phyloP scores from a whole-genome alignment of 345 rosid species.

The Lumnitzera littorea region DNA sequence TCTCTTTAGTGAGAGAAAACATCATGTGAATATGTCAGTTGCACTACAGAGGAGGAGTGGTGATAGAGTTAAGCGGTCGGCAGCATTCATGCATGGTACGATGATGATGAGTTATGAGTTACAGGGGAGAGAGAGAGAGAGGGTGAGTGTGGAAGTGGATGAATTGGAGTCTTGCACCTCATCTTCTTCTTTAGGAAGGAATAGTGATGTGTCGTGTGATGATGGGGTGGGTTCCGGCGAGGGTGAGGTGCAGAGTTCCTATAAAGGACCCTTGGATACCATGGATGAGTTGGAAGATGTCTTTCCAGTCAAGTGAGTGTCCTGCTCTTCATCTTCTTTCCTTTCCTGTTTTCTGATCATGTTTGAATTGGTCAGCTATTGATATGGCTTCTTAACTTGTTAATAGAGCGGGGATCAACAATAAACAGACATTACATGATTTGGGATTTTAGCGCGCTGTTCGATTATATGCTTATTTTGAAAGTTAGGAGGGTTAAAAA shows the following conservation, averaged over 20 bases:
- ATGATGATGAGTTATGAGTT: too few relatives aligned
- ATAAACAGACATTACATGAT: too few relatives aligned
- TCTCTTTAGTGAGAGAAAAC: too few relatives aligned
- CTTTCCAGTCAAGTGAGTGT: slow-evolving; percentile 27
- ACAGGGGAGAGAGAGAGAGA: neutral
- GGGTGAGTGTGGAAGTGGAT: slow-evolving; percentile 1
- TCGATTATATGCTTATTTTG: too few relatives aligned
- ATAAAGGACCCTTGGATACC: slow-evolving; percentile 30
- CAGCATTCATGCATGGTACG: too few relatives aligned
- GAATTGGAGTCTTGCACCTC: slow-evolving; percentile 12
- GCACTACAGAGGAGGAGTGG: too few relatives aligned
- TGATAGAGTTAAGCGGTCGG: too few relatives aligned
- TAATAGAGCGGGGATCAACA: too few relatives aligned
- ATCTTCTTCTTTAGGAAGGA: slow-evolving; percentile 19
- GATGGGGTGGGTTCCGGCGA: slow-evolving; percentile 12
- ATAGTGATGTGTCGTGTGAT: slow-evolving; percentile 16
- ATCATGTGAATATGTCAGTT: too few relatives aligned
- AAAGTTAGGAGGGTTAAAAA: too few relatives aligned
- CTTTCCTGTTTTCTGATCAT: neutral
- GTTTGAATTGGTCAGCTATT: neutral
- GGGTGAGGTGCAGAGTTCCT: slow-evolving; percentile 25
- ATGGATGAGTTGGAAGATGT: slow-evolving; percentile 28
- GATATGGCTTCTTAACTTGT: too few relatives aligned
- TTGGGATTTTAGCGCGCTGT: too few relatives aligned
- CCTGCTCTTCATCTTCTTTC: neutral